A percentile compares a stretch with the other conserved stretches of the same genome.
phyloP scores from a whole-genome alignment of 1,284 basidiomycete species.

The Cryptococcus deneoformans region DNA sequence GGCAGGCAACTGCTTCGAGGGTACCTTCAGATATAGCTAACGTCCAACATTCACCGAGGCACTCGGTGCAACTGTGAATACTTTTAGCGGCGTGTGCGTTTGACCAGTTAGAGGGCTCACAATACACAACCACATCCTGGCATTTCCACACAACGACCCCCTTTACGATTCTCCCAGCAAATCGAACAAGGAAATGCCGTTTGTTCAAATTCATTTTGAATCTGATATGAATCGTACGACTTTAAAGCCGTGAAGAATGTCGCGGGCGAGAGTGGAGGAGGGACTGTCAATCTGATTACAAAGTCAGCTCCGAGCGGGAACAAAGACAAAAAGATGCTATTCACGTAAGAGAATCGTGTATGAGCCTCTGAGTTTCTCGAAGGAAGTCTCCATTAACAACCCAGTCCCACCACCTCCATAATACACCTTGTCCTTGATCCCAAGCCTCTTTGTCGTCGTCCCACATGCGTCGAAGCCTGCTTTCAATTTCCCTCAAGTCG shows the following conservation, averaged over 20 bases:
- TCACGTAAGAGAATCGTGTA: constrained; percentile 12
- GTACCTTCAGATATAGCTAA: constrained; percentile 47
- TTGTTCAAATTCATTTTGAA: constrained; percentile 34
- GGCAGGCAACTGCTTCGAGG: constrained; percentile 44
- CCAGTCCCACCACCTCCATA: constrained; percentile 49
- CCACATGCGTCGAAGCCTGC: constrained; percentile 16
- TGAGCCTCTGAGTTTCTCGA: constrained; percentile 15
- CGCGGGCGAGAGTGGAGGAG: constrained; percentile 22
- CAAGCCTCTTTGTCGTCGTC: constrained; percentile 19
- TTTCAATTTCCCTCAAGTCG: constrained; percentile 4
- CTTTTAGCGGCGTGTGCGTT: background rate
- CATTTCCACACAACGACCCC: constrained; percentile 37
- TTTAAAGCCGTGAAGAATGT: constrained; percentile 36
- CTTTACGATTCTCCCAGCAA: constrained; percentile 46
- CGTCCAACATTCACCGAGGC: constrained; percentile 42
- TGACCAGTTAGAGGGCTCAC: constrained; percentile 18
- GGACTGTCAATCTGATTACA: constrained; percentile 17
- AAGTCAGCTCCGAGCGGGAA: background rate
- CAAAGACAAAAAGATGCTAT: background rate
- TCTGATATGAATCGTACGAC: constrained; percentile 26
- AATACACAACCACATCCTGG: constrained; percentile 44
- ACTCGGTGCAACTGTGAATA: constrained; percentile 33
- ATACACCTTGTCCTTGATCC: constrained; percentile 27
- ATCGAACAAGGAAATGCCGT: constrained; percentile 46
- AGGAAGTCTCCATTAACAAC: constrained; percentile 34